Evolutionary conservation across 2,329 filamentous ascomycete species (phyloP).

Genomic region (Botrytis sinoallii): DNA sequence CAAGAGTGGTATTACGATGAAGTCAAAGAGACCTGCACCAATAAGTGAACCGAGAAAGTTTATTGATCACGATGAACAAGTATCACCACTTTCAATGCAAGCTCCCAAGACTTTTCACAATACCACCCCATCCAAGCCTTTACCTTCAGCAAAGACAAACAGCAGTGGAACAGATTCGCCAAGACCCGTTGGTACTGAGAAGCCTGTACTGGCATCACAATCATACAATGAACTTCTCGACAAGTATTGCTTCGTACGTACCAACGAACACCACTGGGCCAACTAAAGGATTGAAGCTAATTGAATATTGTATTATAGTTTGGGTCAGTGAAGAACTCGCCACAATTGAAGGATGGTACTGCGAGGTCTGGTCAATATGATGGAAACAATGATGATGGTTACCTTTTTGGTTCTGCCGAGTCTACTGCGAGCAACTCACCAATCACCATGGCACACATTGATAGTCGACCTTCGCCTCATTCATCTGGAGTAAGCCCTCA

Average conservation of each 20-base stretch:
- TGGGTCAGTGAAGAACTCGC: conserved; percentile 57
- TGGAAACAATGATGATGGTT: conserved; percentile 42
- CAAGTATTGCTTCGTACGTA: conserved; percentile 99
- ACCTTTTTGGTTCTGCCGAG: conserved; percentile 33
- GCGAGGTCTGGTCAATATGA: conserved; percentile 45
- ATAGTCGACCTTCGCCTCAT: conserved; percentile 28
- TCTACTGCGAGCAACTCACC: conserved; percentile 39
- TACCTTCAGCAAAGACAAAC: conserved; percentile 24
- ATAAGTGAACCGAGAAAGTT: conserved; percentile 28
- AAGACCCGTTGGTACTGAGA: conserved; percentile 52
- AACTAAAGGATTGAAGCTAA: conserved; percentile 41
- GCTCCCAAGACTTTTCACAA: conserved; percentile 24
- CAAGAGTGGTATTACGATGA: conserved; percentile 52
- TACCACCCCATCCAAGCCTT: conserved; percentile 31
- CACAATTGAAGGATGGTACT: conserved; percentile 50
- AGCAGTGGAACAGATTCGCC: conserved; percentile 48
- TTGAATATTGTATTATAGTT: conserved; percentile 47
- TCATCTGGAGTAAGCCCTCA: conserved; percentile 36
- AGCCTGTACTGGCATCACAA: conserved; percentile 74
- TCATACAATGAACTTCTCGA: conserved; percentile 96
- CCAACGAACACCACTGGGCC: conserved; percentile 39
- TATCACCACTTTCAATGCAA: conserved; percentile 28
- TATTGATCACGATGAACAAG: conserved; percentile 16
- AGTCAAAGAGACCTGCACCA: conserved; percentile 27
- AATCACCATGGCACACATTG: conserved; percentile 30